phyloP scores from a whole-genome alignment of 2,329 filamentous ascomycete species.

The Paecilomyces niveus region DNA sequence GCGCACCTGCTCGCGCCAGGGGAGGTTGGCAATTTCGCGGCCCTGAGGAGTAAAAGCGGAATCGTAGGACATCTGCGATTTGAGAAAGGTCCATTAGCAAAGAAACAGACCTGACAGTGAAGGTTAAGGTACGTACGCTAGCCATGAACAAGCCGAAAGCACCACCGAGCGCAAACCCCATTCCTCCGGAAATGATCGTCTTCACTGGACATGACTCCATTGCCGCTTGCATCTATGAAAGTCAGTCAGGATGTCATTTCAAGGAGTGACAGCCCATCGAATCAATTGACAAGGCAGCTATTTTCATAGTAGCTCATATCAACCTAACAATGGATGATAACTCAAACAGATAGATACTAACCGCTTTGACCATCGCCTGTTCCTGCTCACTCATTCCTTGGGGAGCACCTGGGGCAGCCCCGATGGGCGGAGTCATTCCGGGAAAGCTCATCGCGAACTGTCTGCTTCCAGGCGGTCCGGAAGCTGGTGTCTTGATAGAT shows the following conservation, averaged over 20 bases:
- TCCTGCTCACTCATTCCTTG: constrained; percentile 42
- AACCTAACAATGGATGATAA: neutral
- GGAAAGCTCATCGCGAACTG: constrained; percentile 27
- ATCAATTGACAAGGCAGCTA: neutral
- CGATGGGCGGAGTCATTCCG: constrained; percentile 24
- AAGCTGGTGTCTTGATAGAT: neutral
- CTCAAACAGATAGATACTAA: constrained; percentile 13
- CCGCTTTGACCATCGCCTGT: constrained; percentile 41
- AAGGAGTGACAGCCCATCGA: neutral
- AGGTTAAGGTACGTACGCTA: constrained; percentile 56
- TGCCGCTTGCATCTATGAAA: constrained; percentile 61
- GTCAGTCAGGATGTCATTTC: neutral
- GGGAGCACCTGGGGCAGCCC: constrained; percentile 17
- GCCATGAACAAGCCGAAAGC: constrained; percentile 98
- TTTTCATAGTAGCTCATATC: neutral
- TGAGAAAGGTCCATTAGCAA: neutral
- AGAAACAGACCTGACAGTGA: neutral
- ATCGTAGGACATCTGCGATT: constrained; percentile 89
- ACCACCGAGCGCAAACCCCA: constrained; percentile 90
- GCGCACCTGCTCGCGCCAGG: constrained; percentile 74
- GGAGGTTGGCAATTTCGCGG: constrained; percentile 57
- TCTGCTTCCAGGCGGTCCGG: neutral
- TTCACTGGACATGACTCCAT: constrained; percentile 95
- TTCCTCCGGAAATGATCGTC: constrained; percentile 79
- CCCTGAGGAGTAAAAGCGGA: constrained; percentile 64